Evolutionary conservation across 2,329 filamentous ascomycete species (phyloP).

Genomic region (Thielaviopsis ethacetica): DNA sequence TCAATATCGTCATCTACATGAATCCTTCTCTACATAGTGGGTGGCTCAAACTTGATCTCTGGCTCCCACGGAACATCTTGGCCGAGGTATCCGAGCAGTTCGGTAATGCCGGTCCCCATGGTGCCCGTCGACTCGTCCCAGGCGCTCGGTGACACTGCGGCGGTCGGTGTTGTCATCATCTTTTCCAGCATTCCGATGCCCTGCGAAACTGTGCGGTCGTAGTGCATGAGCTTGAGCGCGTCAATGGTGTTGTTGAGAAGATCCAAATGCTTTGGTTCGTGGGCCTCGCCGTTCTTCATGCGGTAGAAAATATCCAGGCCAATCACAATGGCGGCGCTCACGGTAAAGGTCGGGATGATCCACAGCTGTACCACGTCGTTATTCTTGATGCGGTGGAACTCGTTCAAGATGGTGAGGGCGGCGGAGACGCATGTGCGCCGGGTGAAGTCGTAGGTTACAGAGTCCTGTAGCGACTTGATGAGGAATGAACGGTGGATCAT

Average conservation of each 20-base stretch:
- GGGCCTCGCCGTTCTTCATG: slow-evolving; percentile 3
- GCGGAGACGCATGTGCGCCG: slow-evolving; percentile 8
- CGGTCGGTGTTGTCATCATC: background rate
- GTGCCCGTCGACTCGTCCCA: background rate
- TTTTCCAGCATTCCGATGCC: background rate
- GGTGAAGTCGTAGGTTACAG: slow-evolving; percentile 8
- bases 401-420: slow-evolving; percentile 7
- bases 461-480: slow-evolving; percentile 9
- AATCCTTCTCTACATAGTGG: too few species aligned
- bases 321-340: slow-evolving; percentile 9
- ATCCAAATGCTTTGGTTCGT: slow-evolving; percentile 1
- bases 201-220: background rate
- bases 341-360: slow-evolving; percentile 11
- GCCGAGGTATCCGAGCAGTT: background rate
- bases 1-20: too few species aligned
- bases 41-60: background rate
- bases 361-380: slow-evolving; percentile 9
- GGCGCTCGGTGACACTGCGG: background rate
- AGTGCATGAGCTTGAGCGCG: background rate
- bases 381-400: slow-evolving; percentile 9
- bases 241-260: slow-evolving; percentile 5
- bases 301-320: slow-evolving; percentile 10
- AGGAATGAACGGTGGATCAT: slow-evolving; percentile 12
- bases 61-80: background rate
- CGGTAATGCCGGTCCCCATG: background rate